Percentiles rank a stretch among this genome's conserved stretches.
Conservation (phyloP, 345 rosid species). For the Cardamine occulta region DNA sequence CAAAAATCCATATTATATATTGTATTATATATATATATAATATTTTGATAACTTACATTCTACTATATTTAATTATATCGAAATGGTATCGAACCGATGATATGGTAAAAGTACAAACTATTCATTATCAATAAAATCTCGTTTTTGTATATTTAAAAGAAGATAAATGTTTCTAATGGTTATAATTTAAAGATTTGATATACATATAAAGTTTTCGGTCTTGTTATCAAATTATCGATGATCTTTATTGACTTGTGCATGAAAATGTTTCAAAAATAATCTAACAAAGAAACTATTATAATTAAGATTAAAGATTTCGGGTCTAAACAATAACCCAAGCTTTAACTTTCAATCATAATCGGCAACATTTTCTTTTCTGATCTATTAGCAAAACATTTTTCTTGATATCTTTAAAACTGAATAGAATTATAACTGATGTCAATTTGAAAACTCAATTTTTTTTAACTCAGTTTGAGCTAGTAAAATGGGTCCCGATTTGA, state of each 20-base stretch:
- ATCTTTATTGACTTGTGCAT: too few species aligned
- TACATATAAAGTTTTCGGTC: too few species aligned
- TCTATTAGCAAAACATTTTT: not conserved
- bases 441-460: not conserved
- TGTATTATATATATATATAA: too few species aligned
- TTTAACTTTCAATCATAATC: too few species aligned
- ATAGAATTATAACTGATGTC: not conserved
- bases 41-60: not conserved
- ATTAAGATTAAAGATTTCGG: too few species aligned
- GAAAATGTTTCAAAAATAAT: too few species aligned
- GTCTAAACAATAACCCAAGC: too few species aligned
- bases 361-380: not conserved
- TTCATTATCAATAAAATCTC: not conserved
- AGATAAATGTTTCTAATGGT: not conserved
- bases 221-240: too few species aligned
- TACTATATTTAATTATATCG: not conserved
- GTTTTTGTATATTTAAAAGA: not conserved
- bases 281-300: too few species aligned
- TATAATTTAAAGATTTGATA: too few species aligned
- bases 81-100: too few species aligned
- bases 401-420: not conserved
- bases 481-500: constrained; percentile 25
- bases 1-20: not conserved
- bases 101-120: too few species aligned
- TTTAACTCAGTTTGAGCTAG: not conserved